Percentiles rank a stretch among this genome's conserved stretches.
Conservation (phyloP, 2,329 filamentous ascomycete species). For the Xylariaceae sp. region DNA sequence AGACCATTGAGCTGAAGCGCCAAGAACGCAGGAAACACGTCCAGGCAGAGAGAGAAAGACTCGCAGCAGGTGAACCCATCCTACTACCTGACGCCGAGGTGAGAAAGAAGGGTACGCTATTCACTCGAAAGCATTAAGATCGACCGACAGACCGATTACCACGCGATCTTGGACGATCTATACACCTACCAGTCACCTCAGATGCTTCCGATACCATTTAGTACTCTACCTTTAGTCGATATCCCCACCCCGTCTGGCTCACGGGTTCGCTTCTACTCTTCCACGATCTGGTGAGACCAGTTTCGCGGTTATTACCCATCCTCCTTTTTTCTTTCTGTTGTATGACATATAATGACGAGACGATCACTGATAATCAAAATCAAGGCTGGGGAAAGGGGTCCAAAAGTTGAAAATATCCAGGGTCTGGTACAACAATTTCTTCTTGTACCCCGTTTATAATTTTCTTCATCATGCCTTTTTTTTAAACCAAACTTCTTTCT, state of each 20-base stretch:
- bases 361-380: conserved; percentile 9
- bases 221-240: neutral
- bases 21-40: conserved; percentile 56
- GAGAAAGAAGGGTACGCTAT: conserved; percentile 43
- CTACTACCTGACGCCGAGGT: conserved; percentile 32
- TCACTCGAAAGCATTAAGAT: conserved; percentile 36
- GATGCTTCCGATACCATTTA: neutral
- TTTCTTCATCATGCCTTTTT: neutral
- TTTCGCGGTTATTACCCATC: neutral
- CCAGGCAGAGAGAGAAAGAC: conserved; percentile 42
- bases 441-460: conserved; percentile 1
- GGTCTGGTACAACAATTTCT: neutral
- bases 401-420: neutral
- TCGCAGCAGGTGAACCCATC: conserved; percentile 28
- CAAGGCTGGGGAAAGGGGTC: neutral
- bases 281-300: neutral
- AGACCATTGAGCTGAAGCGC: conserved; percentile 70
- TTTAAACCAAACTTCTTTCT: no score
- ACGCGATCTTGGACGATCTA: neutral
- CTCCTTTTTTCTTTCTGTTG: neutral
- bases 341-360: conserved; percentile 15
- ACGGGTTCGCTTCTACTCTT: neutral
- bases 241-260: neutral
- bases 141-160: conserved; percentile 24
- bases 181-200: neutral